phyloP scores from a whole-genome alignment of 108 stramenopile species.

The Pseudonitzschia pungens region DNA sequence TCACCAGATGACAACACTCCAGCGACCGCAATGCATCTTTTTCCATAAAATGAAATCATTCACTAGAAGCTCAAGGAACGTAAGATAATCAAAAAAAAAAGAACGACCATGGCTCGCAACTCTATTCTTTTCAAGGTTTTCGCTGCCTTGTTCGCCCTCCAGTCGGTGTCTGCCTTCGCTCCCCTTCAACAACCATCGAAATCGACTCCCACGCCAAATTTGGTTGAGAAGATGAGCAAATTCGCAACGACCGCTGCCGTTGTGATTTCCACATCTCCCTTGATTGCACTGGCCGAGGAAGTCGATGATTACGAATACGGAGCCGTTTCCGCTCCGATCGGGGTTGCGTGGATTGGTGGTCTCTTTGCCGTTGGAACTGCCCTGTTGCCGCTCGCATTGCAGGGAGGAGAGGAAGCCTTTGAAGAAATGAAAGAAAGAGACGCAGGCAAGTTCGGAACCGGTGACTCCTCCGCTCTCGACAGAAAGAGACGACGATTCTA shows the following conservation, averaged over 20 bases:
- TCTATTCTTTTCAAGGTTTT: conserved; percentile 15
- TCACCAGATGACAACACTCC: not conserved
- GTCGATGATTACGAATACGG: conserved; percentile 86
- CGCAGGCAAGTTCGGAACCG: conserved; percentile 53
- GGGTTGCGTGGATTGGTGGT: conserved; percentile 65
- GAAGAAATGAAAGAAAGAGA: conserved; percentile 85
- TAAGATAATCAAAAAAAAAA: not conserved
- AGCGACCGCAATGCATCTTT: not conserved
- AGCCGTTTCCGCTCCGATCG: conserved; percentile 79
- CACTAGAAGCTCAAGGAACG: too few species aligned
- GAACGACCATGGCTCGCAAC: conserved; percentile 5
- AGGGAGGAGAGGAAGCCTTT: conserved; percentile 82
- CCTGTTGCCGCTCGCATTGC: conserved; percentile 61
- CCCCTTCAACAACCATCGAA: conserved; percentile 2
- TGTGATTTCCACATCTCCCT: conserved; percentile 49
- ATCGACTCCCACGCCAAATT: not conserved
- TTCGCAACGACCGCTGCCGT: conserved; percentile 30
- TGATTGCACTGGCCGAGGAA: conserved; percentile 62
- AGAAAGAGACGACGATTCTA: conserved; percentile 20
- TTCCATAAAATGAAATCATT: not conserved
- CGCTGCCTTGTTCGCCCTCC: conserved; percentile 8
- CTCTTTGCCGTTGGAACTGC: conserved; percentile 76
- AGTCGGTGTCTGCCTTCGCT: conserved; percentile 21
- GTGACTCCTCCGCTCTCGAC: conserved; percentile 30
- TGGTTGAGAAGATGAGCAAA: conserved; percentile 22